Percentiles rank a stretch among this genome's conserved stretches.
Conservation (phyloP, 176 grass and related monocot genomes). For the Bromus sterilis region DNA sequence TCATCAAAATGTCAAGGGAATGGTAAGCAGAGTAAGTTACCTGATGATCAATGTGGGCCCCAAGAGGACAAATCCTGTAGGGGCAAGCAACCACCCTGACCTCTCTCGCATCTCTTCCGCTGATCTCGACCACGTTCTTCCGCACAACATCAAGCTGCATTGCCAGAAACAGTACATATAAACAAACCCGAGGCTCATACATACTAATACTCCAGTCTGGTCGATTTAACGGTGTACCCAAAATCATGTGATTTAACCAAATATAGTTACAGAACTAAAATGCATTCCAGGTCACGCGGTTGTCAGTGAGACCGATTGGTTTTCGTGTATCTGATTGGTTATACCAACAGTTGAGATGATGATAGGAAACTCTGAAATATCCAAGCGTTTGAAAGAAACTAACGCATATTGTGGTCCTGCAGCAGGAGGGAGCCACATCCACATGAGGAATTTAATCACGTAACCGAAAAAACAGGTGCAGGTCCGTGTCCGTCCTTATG, state of each 20-base stretch:
- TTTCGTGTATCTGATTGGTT: neutral
- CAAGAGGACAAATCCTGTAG: slow-evolving; percentile 93
- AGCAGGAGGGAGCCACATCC: neutral
- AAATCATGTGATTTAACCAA: neutral
- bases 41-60: slow-evolving; percentile 95
- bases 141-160: slow-evolving; percentile 57
- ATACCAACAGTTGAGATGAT: neutral
- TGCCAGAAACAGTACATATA: neutral
- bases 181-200: neutral
- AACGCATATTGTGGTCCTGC: neutral
- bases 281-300: neutral
- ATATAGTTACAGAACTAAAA: neutral
- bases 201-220: no score
- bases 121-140: slow-evolving; percentile 59
- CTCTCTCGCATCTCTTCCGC: slow-evolving; percentile 29
- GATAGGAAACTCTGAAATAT: neutral
- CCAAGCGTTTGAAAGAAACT: neutral
- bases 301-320: neutral
- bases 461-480: neutral
- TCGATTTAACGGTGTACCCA: no score
- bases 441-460: neutral
- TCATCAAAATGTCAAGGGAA: neutral
- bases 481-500: neutral
- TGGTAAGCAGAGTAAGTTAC: slow-evolving; percentile 31
- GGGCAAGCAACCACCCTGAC: slow-evolving; percentile 77